These are phyloP conservation scores for Aphanomyces invadans DNA, from an alignment of 352 stramenopile species.

Conservation along the genomic window DNA sequence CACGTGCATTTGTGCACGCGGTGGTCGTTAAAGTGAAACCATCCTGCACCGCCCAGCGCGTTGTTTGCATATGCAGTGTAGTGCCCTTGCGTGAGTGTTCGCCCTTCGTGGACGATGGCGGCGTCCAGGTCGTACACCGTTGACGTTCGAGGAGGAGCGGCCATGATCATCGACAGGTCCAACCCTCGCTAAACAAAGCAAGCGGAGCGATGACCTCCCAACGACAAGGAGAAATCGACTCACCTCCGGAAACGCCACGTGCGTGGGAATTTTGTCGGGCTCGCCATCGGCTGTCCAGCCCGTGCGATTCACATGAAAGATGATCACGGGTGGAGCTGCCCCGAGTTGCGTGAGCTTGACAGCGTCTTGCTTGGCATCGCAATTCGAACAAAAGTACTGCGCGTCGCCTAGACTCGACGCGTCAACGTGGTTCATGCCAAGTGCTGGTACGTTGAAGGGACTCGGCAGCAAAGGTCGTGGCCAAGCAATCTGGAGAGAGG, in stretches of 20 bases:
- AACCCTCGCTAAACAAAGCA: background rate
- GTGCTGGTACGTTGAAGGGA: background rate
- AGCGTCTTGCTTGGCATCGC: background rate
- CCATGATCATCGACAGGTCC: background rate
- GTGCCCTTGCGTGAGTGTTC: constrained; percentile 3
- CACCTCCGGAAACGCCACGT: background rate
- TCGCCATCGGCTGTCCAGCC: background rate
- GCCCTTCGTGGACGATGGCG: background rate
- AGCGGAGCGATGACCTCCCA: background rate
- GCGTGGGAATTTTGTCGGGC: background rate
- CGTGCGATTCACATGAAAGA: background rate
- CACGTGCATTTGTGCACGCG: background rate
- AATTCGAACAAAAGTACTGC: background rate
- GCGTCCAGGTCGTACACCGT: background rate
- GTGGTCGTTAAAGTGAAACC: constrained; percentile 9
- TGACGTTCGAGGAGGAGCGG: background rate
- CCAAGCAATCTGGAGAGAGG: background rate
- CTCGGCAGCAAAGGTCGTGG: background rate
- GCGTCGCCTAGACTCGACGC: background rate
- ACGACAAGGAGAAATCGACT: background rate
- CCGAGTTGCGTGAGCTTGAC: background rate
- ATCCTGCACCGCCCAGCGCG: background rate
- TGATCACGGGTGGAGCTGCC: background rate
- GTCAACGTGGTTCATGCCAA: background rate
- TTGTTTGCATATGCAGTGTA: background rate